These are phyloP conservation scores for Salix viminalis DNA, from an alignment of 345 rosid species.

Conservation along the genomic window DNA sequence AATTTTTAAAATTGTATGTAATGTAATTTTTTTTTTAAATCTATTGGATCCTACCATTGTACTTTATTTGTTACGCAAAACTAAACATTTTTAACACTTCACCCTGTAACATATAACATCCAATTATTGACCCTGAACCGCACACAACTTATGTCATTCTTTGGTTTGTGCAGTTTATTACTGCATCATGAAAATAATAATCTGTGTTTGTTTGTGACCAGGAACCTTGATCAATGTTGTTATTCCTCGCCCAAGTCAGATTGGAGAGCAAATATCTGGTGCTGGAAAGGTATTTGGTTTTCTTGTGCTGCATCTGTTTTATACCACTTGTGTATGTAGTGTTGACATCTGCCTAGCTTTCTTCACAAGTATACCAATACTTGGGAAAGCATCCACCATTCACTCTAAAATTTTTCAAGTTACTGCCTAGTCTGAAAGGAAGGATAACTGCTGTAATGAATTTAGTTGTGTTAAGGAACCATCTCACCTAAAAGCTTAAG, in stretches of 20 bases:
- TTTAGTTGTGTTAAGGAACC: not conserved
- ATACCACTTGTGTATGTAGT: not conserved
- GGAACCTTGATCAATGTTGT: conserved; percentile 25
- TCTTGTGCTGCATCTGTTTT: not conserved
- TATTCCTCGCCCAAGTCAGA: conserved; percentile 25
- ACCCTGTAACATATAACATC: too few relatives aligned
- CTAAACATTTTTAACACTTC: too few relatives aligned
- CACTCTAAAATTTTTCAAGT: not conserved
- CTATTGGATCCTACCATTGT: too few relatives aligned
- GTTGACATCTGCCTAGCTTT: not conserved
- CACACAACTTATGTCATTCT: not conserved
- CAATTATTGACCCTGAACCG: too few relatives aligned
- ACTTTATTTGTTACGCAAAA: too few relatives aligned
- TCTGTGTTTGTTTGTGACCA: not conserved
- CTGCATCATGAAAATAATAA: not conserved
- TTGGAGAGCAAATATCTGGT: conserved; percentile 10
- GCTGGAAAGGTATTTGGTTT: conserved; percentile 20
- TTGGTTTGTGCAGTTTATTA: not conserved
- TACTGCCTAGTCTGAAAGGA: not conserved
- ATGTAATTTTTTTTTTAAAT: too few relatives aligned
- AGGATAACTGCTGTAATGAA: not conserved
- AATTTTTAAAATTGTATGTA: too few relatives aligned
- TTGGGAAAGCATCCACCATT: not conserved
- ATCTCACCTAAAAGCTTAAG: too few relatives aligned
- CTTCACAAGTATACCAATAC: not conserved